Base-by-base conservation (phyloP, 1,139 yeast genomes). In the Saccharomyces pastorianus region DNA sequence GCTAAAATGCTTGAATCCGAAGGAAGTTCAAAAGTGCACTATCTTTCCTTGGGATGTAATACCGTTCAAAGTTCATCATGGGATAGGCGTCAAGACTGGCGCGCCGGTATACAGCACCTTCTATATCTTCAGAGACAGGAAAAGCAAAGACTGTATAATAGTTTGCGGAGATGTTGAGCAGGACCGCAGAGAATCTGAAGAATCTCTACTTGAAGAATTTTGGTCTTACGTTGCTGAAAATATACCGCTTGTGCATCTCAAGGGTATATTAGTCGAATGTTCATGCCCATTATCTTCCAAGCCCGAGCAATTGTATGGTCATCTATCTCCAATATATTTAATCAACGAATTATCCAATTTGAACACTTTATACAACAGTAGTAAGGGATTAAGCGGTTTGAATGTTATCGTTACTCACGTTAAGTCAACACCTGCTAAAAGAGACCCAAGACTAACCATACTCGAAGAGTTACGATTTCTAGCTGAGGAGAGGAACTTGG, bases 191-290 rank as follows among this genome's bases (percentile, higher is more conserved):
- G 47, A 68, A 2, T 25, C 26, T 13, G 49, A 38, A 32, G 61
- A 71, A 5, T 64, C 74, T 23, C 71, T 73, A 11, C 84, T 86
- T 62, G 57, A 59, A 2, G 57, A 57, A 0, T 77, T 88, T 2
- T 89, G 96, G 96, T 55, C 66, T 3, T 62, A 67, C 13, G 72
- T 87, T 0, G 80, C 87, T 0, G 76, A 78, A 0, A 64, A 75
- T 46, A 71, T 85, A 0, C 63, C 73, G 0, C 51, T 68, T 4
- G 66, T 70, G 4, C 59, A 64, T 17, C 69, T 89, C 47, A 73
- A 71, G 29, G 83, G 83, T 0, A 77, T 89, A 1, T 70, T 89
- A 11, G 77, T 90, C 32, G 97, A 90, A 67, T 90, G 97, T 64
- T 87, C 96, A 1, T 81, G 81, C 38, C 44, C 44, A 13, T 11